Evolutionary conservation across 2,329 filamentous ascomycete genomes (phyloP).

Genomic region (Didymella exigua): DNA sequence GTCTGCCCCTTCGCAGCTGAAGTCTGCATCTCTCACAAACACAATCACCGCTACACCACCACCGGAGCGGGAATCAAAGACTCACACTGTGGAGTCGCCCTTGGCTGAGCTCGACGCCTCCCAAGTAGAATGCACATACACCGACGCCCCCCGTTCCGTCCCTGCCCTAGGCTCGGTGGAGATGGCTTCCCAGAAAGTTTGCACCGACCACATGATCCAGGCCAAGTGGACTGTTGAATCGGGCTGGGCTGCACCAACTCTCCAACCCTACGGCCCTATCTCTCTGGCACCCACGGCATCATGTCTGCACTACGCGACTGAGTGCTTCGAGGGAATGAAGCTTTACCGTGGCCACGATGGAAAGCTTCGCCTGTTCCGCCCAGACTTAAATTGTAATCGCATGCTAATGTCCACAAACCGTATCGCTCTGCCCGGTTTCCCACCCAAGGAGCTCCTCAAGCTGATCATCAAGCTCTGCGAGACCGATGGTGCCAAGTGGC

Average conservation of each 20-base stretch:
- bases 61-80: slow-evolving; percentile 22
- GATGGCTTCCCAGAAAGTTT: slow-evolving; percentile 50
- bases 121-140: slow-evolving; percentile 50
- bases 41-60: slow-evolving; percentile 33
- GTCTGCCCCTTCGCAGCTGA: slow-evolving; percentile 39
- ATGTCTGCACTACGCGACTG: slow-evolving; percentile 85
- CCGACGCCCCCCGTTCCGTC: slow-evolving; percentile 49
- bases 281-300: slow-evolving; percentile 80
- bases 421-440: slow-evolving; percentile 76
- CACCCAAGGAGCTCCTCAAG: slow-evolving; percentile 72
- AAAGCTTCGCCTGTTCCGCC: slow-evolving; percentile 77
- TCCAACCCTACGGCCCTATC: slow-evolving; percentile 78
- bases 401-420: slow-evolving; percentile 62
- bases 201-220: slow-evolving; percentile 89
- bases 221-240: slow-evolving; percentile 66
- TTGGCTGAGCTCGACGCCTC: slow-evolving; percentile 53
- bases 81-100: slow-evolving; percentile 23
- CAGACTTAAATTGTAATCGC: slow-evolving; percentile 71
- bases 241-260: slow-evolving; percentile 76
- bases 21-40: slow-evolving; percentile 32
- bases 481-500: slow-evolving; percentile 77
- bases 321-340: slow-evolving; percentile 90
- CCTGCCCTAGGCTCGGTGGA: slow-evolving; percentile 51
- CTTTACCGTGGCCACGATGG: slow-evolving; percentile 71
- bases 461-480: slow-evolving; percentile 74